Base-by-base conservation (phyloP, 148 eudicot species). In the Selenicereus undatus region DNA sequence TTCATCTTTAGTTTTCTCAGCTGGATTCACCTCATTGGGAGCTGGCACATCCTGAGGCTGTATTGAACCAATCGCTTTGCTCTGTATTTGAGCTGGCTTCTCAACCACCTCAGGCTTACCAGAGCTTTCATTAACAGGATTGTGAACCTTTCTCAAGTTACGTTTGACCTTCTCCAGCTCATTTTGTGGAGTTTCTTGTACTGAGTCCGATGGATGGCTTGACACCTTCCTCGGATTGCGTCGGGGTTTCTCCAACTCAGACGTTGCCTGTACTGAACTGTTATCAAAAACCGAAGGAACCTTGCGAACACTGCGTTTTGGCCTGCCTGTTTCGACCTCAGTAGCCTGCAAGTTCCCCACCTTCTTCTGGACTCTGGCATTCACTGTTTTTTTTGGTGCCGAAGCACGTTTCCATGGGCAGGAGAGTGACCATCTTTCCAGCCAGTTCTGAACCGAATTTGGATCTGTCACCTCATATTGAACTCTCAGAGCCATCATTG, bases 91-190 rank as follows among this genome's bases (percentile, higher is more conserved):
- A 75, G 80, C 66, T 43, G 87, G 84, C 80, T 62, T 83, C 78
- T 85, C 87, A 39, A 48, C 69, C 51, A 51, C 75, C 72, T 85
- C 88, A 36, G 86, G 66, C 51, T 81, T 86, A 72, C 73, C 54
- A 62, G 83, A 22, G 81, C 76, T 78, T 79, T 85, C 88, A 39
- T 66, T 70, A 43, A 80, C 86, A 54, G 92, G 92, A 62, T 72
- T 74, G 79, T 79, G 87, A 82, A 90, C 91, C 76, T 90, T 88
- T 76, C 92, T 86, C 84, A 90, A 79, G 78, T 77, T 88, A 75
- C 92, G 89, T 48, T 90, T 90, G 30, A 90, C 88, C 86, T 85
- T 90, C 88, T 90, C 89, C 65, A 90, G 83, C 82, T 88, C 92
- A 77, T 62, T 78, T 73, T 85, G 92, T 39, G 90, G 89, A 82